Evolutionary conservation across 345 rosid genomes (phyloP).

Genomic region (Nasturtium officinale): DNA sequence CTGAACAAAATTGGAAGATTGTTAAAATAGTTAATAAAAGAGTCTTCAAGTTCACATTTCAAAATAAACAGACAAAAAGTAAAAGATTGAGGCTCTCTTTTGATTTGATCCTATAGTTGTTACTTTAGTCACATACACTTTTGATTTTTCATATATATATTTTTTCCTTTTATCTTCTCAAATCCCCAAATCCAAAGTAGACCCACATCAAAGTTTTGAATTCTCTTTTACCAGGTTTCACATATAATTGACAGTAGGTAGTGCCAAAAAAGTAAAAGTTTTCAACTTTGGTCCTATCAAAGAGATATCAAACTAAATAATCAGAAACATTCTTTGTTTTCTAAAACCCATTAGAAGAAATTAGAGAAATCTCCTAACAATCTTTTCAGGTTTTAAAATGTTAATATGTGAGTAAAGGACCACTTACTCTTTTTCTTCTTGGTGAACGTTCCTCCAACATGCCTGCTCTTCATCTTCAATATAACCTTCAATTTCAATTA

Average conservation of each 20-base stretch:
- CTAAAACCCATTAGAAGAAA: slow-evolving; percentile 15
- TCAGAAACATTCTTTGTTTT: slow-evolving; percentile 28
- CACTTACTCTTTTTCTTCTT: slow-evolving; percentile 99
- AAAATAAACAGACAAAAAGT: slow-evolving; percentile 32
- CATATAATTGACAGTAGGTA: slow-evolving; percentile 37
- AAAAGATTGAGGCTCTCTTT: slow-evolving; percentile 41
- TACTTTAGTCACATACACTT: slow-evolving; percentile 48
- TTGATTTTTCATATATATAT: slow-evolving; percentile 4
- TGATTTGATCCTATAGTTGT: slow-evolving; percentile 48
- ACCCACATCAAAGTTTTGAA: slow-evolving; percentile 53
- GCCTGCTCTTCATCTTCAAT: slow-evolving; percentile 98
- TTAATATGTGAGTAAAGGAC: slow-evolving; percentile 27
- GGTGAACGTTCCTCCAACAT: slow-evolving; percentile 92
- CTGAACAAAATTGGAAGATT: slow-evolving; percentile 46
- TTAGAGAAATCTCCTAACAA: slow-evolving; percentile 1
- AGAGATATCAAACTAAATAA: slow-evolving; percentile 14
- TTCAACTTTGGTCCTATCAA: neutral
- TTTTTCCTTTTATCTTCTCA: slow-evolving; percentile 56
- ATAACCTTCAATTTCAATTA: slow-evolving; percentile 62
- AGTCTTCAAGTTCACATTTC: slow-evolving; percentile 43
- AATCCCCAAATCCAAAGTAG: slow-evolving; percentile 79
- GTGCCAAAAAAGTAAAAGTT: slow-evolving; percentile 41
- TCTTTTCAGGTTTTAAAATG: slow-evolving; percentile 16
- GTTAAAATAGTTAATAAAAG: neutral
- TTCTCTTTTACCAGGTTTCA: slow-evolving; percentile 33